A percentile compares a stretch with the other conserved stretches of the same genome.
Evolutionary conservation across 805 yeast species (phyloP).

Genomic region (Starmerella gropengiesseri): DNA sequence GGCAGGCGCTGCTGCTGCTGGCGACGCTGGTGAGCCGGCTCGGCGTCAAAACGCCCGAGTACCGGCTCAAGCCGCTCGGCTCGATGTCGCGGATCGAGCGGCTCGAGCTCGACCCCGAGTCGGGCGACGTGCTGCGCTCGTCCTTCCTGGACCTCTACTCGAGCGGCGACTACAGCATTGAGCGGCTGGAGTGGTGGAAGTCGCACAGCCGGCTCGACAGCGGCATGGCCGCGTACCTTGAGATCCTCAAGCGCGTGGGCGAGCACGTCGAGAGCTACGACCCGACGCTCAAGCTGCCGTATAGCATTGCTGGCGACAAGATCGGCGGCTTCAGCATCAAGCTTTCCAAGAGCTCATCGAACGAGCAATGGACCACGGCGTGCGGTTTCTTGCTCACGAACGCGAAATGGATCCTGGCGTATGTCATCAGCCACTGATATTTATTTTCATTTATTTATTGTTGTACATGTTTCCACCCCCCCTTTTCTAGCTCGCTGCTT

Average conservation of each 20-base stretch:
- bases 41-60: slow-evolving; percentile 44
- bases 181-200: slow-evolving; percentile 53
- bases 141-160: slow-evolving; percentile 48
- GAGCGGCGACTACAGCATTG: slow-evolving; percentile 61
- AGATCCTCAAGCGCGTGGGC: slow-evolving; percentile 46
- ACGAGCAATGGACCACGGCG: slow-evolving; percentile 81
- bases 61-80: slow-evolving; percentile 69
- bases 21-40: slow-evolving; percentile 53
- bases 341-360: slow-evolving; percentile 49
- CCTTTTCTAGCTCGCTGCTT: too few relatives aligned
- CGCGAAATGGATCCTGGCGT: slow-evolving; percentile 74
- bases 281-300: slow-evolving; percentile 53
- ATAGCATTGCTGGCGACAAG: slow-evolving; percentile 54
- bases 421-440: slow-evolving; percentile 29
- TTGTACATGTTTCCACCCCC: too few relatives aligned
- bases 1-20: slow-evolving; percentile 64
- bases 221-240: slow-evolving; percentile 69
- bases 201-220: slow-evolving; percentile 61
- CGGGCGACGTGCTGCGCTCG: slow-evolving; percentile 30
- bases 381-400: slow-evolving; percentile 73
- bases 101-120: slow-evolving; percentile 33
- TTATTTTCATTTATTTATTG: background rate
- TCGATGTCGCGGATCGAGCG: slow-evolving; percentile 69
- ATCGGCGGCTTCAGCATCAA: slow-evolving; percentile 72
- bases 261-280: slow-evolving; percentile 37